phyloP scores from a whole-genome alignment of 176 grass and related monocot genomes.

The Elymus sibiricus region DNA sequence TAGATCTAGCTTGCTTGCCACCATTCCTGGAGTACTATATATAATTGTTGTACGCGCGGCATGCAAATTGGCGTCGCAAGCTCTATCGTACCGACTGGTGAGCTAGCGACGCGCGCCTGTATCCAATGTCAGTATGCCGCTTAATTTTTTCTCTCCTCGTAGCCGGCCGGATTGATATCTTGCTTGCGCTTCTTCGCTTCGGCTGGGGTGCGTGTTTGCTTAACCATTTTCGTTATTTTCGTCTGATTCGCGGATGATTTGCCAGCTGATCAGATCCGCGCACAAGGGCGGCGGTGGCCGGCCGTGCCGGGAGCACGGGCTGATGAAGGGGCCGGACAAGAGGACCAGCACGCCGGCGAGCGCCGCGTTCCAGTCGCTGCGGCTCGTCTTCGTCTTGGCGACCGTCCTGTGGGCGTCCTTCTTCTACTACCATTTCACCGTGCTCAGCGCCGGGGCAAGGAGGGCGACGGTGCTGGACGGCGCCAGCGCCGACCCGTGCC shows the following conservation, averaged over 20 bases:
- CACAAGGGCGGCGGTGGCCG: background rate
- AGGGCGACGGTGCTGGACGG: background rate
- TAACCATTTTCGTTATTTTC: background rate
- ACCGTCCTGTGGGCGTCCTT: conserved; percentile 40
- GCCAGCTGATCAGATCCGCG: conserved; percentile 1
- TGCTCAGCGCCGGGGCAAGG: background rate
- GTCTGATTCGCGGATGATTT: background rate
- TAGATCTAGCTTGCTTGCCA: too few relatives aligned
- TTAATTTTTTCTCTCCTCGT: too few relatives aligned
- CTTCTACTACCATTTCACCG: conserved; percentile 44
- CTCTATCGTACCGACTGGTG: too few relatives aligned
- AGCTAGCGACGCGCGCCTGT: too few relatives aligned
- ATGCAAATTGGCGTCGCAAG: too few relatives aligned
- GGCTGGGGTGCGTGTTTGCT: background rate
- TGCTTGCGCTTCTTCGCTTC: too few relatives aligned
- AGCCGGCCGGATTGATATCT: too few relatives aligned
- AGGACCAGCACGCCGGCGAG: background rate
- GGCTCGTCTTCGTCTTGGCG: conserved; percentile 34
- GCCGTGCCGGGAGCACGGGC: background rate
- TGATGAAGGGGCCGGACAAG: conserved; percentile 25
- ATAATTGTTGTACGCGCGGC: too few relatives aligned
- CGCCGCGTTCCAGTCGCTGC: conserved; percentile 14
- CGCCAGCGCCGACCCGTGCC: conserved; percentile 27
- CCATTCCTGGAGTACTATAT: too few relatives aligned
- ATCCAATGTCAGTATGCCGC: too few relatives aligned